Percentiles rank a stretch among this genome's conserved stretches.
Conservation (phyloP, 179 eudicot species). For the Beta lomatogona region DNA sequence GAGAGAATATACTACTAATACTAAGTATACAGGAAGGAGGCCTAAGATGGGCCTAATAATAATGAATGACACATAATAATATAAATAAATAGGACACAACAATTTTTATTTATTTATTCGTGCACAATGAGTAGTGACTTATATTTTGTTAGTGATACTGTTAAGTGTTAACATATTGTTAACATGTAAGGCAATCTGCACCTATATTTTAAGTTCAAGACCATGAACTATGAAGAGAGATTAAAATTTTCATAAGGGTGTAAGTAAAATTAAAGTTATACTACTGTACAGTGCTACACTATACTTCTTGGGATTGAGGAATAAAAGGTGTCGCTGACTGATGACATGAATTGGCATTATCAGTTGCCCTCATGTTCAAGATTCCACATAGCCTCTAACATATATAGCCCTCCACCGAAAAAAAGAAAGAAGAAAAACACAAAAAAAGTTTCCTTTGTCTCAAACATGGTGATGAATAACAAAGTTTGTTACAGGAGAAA, state of each 20-base stretch:
- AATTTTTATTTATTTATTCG: no score
- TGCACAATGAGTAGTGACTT: no score
- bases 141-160: neutral
- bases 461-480: slow-evolving; percentile 25
- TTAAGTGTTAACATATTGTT: neutral
- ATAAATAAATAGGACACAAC: no score
- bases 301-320: slow-evolving; percentile 22
- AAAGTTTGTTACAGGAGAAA: slow-evolving; percentile 25
- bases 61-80: no score
- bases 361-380: slow-evolving; percentile 19
- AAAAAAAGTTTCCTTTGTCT: slow-evolving; percentile 6
- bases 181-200: neutral
- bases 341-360: slow-evolving; percentile 20
- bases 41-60: no score
- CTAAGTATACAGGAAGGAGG: no score
- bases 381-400: slow-evolving; percentile 11
- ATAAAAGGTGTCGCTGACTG: slow-evolving; percentile 12
- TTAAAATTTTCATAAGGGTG: neutral
- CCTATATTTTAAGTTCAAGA: neutral
- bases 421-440: neutral
- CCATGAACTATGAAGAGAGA: neutral
- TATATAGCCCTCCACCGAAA: neutral
- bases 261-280: neutral
- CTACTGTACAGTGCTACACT: neutral
- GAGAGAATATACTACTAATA: no score